These are phyloP conservation scores for Flaveria floridana DNA, from an alignment of 140 eudicot species.

Conservation along the genomic window DNA sequence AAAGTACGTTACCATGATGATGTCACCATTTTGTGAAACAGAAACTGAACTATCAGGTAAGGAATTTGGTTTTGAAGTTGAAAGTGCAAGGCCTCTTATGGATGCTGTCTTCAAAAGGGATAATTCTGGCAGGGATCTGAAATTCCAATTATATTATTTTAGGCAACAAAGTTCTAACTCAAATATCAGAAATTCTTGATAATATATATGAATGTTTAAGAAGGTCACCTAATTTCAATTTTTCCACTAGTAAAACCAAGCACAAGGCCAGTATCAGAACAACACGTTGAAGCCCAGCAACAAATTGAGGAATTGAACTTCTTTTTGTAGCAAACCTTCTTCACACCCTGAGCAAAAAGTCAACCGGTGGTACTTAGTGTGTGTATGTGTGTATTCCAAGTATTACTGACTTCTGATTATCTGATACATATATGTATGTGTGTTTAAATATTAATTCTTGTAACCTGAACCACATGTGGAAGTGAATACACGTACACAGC, in stretches of 20 bases:
- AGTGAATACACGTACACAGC: slow-evolving; percentile 78
- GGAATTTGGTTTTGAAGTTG: slow-evolving; percentile 51
- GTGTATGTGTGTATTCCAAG: not conserved
- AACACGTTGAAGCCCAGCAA: slow-evolving; percentile 83
- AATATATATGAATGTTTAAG: slow-evolving; percentile 11
- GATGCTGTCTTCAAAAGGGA: slow-evolving; percentile 78
- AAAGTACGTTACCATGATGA: slow-evolving; percentile 59
- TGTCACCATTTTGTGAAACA: slow-evolving; percentile 72
- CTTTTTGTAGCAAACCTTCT: slow-evolving; percentile 86
- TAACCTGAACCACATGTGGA: slow-evolving; percentile 68
- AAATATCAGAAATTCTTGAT: not conserved
- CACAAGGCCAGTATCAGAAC: slow-evolving; percentile 58
- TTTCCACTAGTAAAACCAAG: slow-evolving; percentile 74
- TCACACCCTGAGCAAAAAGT: slow-evolving; percentile 58
- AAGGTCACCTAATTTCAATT: slow-evolving; percentile 73
- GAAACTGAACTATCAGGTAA: slow-evolving; percentile 51
- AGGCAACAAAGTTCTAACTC: slow-evolving; percentile 9
- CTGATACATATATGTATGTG: not conserved
- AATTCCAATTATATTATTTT: slow-evolving; percentile 25
- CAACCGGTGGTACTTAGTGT: slow-evolving; percentile 10
- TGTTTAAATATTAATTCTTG: not conserved
- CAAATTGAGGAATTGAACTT: slow-evolving; percentile 73
- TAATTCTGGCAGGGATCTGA: slow-evolving; percentile 88
- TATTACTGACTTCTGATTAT: not conserved
- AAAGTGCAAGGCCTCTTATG: slow-evolving; percentile 67